These are phyloP conservation scores for Paxillus rubicundulus DNA, from an alignment of 768 basidiomycete genomes.

Conservation along the genomic window DNA sequence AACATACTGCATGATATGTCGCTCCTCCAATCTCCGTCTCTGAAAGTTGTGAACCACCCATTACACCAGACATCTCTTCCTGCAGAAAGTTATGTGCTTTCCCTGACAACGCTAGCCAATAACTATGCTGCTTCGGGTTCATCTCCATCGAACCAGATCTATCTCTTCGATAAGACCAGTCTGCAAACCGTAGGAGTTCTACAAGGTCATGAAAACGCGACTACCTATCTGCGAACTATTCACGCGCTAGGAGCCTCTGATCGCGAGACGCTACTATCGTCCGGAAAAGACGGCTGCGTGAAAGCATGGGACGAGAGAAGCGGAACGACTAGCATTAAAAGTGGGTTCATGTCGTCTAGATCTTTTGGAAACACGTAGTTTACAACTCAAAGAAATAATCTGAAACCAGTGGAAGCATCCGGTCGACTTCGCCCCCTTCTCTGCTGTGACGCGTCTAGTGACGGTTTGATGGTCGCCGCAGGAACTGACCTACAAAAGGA, in stretches of 20 bases:
- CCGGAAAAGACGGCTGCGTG: constrained; percentile 69
- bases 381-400: constrained; percentile 37
- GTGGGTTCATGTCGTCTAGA: constrained; percentile 40
- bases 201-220: constrained; percentile 55
- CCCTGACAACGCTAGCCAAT: constrained; percentile 45
- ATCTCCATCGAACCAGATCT: constrained; percentile 59
- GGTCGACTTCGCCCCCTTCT: constrained; percentile 48
- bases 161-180: constrained; percentile 61
- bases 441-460: constrained; percentile 66
- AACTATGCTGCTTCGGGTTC: constrained; percentile 65
- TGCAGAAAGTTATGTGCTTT: constrained; percentile 57
- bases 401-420: constrained; percentile 45
- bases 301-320: constrained; percentile 75
- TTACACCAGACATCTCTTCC: constrained; percentile 35
- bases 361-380: constrained; percentile 10
- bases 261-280: constrained; percentile 53
- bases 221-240: constrained; percentile 51
- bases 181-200: constrained; percentile 47
- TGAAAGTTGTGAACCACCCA: constrained; percentile 20
- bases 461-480: constrained; percentile 73
- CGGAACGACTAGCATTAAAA: constrained; percentile 48
- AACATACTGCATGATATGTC: constrained; percentile 17
- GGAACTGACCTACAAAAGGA: constrained; percentile 81
- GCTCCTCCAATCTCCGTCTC: constrained; percentile 20
- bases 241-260: constrained; percentile 40